Base-by-base conservation (phyloP, 2,329 filamentous ascomycete genomes). In the Fusarium metavorans region DNA sequence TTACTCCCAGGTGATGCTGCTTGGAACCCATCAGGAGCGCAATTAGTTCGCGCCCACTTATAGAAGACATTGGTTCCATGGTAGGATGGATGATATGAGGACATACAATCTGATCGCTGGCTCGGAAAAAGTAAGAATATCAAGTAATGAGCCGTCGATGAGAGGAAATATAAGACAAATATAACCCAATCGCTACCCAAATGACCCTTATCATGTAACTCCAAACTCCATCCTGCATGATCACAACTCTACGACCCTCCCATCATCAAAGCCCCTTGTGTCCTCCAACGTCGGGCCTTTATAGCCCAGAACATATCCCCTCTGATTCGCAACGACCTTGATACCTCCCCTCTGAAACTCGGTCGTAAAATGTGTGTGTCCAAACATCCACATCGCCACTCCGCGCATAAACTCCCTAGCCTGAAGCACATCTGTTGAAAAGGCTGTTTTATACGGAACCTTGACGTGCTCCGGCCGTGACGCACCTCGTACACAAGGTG, bases 401-500 rank as follows among this genome's bases (percentile, higher is more conserved):
- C 88, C 82, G 23, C 76, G 74, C 34, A 72, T 70, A 80, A 82
- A 83, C 35, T 75, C 77, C 30, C 68, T 74, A 23, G 78, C 67
- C 37, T 68, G 65, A 6, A 84, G 23, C 8, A 85, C 70, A 64
- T 91, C 87, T 1, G 88, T 90, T 6, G 85, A 87, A 77, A 90
- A 92, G 0, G 86, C 89, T 9, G 83, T 83, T 3, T 80, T 83
- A 83, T 85, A 87, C 0, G 85, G 84, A 25, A 83, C 88, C 18
- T 82, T 78, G 4, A 82, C 75, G 59, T 92, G 82, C 70, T 86
- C 83, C 0, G 89, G 88, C 2, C 83, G 82, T 1, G 88, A 87
- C 2, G 87, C 87, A 8, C 83, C 84, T 52, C 84, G 71, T 0
- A 88, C 72, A n/a, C 82, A 86, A 1, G 90, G 89, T 3, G 89